Evolutionary conservation across 2,329 filamentous ascomycete genomes (phyloP), one percentile per base, ranked within the genome.

Genomic region (Grosmannia huntii): DNA sequence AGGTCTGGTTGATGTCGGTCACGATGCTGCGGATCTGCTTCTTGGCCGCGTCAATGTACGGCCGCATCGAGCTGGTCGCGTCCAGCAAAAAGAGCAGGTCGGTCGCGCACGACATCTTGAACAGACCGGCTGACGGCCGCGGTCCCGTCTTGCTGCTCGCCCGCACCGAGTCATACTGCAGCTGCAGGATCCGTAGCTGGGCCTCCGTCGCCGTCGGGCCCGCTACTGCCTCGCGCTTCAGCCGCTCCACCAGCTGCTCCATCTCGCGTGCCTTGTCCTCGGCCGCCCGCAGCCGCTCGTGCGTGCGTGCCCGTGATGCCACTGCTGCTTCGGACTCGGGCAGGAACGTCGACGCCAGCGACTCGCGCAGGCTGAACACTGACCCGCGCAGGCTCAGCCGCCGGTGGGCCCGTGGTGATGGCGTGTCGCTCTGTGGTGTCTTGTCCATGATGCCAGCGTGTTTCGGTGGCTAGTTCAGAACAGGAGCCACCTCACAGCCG

Each of bases 81-180:
- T 73, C 71, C 10, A 72, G 68, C 28, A 73, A 65, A 53, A 73
- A 73, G 0, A 73, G 56, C 38, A 73, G 27, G 53, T 73, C 71
- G 4, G 68, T 71, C 0, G 70, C 67, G 58, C 67, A 72, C 2
- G 65, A 65, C 2, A 58, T 52, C 57, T 67, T 68, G 62, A 72
- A 72, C 19, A 72, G 59, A 7, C 67, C 68, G 5, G 49, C 49
- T 4, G 62, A 65, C 5, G 63, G 33, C 9, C 60, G 57, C 21
- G 52, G 56, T 23, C 53, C 53, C 5, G 57, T 50, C 11, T 25
- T 27, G 21, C 36, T 55, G 21, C 41, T 58, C 6, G 60, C 61
- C 25, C 28, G n/a, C 23, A 58, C 38, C 10, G 61, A 53, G 19
- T 62, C 63, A 38, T 57, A 57, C 50, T 60, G 56, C 25, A 65